These are phyloP conservation scores for Globisporangium irregulare DNA, from an alignment of 352 stramenopile genomes.

Conservation along the genomic window DNA sequence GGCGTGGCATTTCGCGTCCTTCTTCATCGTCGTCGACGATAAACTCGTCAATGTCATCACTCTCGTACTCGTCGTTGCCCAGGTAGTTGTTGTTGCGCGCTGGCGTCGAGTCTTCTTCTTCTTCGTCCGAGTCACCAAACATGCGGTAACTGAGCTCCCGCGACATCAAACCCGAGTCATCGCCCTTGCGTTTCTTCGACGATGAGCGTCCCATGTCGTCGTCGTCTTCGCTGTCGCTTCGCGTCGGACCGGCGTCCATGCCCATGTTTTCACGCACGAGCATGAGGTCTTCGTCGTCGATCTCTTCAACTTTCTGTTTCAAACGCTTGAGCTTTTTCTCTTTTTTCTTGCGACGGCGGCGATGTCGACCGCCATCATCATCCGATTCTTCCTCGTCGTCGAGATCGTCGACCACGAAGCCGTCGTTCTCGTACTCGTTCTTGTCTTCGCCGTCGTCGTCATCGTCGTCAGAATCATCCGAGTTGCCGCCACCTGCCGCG, in stretches of 20 bases:
- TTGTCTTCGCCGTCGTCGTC: slow-evolving; percentile 85
- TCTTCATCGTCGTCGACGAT: slow-evolving; percentile 90
- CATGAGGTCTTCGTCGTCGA: slow-evolving; percentile 87
- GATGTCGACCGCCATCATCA: slow-evolving; percentile 66
- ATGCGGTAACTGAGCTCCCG: slow-evolving; percentile 86
- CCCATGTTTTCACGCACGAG: slow-evolving; percentile 88
- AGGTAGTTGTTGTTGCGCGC: slow-evolving; percentile 77
- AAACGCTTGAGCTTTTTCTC: slow-evolving; percentile 85
- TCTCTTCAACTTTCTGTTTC: slow-evolving; percentile 87
- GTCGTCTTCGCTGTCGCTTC: slow-evolving; percentile 77
- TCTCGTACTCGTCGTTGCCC: slow-evolving; percentile 87
- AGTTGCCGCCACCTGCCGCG: slow-evolving; percentile 36
- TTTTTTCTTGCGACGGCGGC: slow-evolving; percentile 78
- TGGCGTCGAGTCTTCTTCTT: slow-evolving; percentile 76
- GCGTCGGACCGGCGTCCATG: slow-evolving; percentile 73
- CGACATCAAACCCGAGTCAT: slow-evolving; percentile 81
- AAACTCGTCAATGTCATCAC: slow-evolving; percentile 88
- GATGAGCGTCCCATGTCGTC: slow-evolving; percentile 61
- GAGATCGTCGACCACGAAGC: slow-evolving; percentile 83
- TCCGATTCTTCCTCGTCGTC: slow-evolving; percentile 79
- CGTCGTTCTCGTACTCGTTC: slow-evolving; percentile 89
- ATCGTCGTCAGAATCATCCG: slow-evolving; percentile 70
- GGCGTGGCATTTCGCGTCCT: slow-evolving; percentile 66
- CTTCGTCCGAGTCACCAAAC: slow-evolving; percentile 88
- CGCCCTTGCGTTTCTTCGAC: slow-evolving; percentile 68